Evolutionary conservation across 805 yeast species (phyloP), one percentile per base, ranked within the genome.

Genomic region (Lipomyces kockii): DNA sequence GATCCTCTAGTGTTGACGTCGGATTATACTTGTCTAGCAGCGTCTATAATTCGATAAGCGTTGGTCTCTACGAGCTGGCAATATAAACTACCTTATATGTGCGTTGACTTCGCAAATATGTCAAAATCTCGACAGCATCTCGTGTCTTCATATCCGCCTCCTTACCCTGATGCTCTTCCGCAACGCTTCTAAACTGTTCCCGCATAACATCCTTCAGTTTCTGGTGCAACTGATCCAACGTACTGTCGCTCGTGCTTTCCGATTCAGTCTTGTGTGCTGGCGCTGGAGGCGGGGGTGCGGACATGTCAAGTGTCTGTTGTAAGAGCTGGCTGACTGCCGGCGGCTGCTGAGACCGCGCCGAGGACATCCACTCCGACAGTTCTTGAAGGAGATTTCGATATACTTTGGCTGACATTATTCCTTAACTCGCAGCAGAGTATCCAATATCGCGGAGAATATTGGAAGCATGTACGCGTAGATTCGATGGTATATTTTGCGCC

Each of bases 1-100:
- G 85, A 74, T 90, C 97, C 32, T 87, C 84, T 86, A 89, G 85
- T 32, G 86, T 86, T 68, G 89, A 81, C 2, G 97, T 95, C 2
- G 97, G 94, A 74, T 93, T 91, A 78, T 94, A 95, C 72, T 97
- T 84, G 72, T 90, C 95, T 56, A 93, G 81, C 59, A 94, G 82
- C 71, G 63, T 62, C 71, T 69, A 35, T 43, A 17, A 43, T 8
- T 8, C 49, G 1, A n/a, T 43, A 17, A 43, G 49, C 22, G 11
- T 43, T 7, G 49, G 1, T 25, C 17, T 57, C 34, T 11, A 27
- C 60, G 14, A 27, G 22, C 20, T 5, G 37, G 14, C 5, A 20
- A 1, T 17, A 27, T 46, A 37, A 29, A 37, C n/a, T 34, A 88
- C 93, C 68, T 86, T 87, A 79, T 92, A 94, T 12, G 83, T 86